Base-by-base conservation (phyloP, 371 early-diverging fungal genomes). In the Dichotomocladium elegans region DNA sequence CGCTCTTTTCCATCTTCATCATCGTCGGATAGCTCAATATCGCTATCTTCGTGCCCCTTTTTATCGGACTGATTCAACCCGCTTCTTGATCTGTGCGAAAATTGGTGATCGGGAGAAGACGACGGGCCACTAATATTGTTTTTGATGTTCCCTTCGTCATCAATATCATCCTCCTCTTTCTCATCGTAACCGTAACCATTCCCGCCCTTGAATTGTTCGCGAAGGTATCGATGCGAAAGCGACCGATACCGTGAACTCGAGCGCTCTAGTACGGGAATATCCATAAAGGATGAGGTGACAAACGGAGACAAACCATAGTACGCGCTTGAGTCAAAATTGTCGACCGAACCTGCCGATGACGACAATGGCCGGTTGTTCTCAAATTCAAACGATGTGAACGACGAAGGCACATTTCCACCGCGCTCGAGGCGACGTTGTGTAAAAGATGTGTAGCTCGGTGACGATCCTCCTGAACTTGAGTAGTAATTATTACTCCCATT, bases 261-360 rank as follows among this genome's bases (percentile, higher is more conserved):
- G 9, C 50, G 45, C 17, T 54, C 47, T 24, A 30, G 22, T 1
- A 17, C 5, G 10, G 51, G 46, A 3, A 58, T 55, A 10, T 66
- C 55, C 30, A 66, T 54, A 43, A 70, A 74, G 0, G 74, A 74
- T 10, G 74, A 64, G 1, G 68, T 68, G 33, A 74, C 70, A 47
- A 70, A 70, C 8, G 74, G 74, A 3, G 74, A 74, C 43, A 74
- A 56, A 14, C 74, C 74, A 35, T 68, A 74, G 42, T 68, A 67
- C 8, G 58, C 53, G 27, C 60, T 68, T 3, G 70, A 66, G 47
- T 74, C 74, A 15, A 53, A 47, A n/a, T n/a, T n/a, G 7, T 64
- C 64, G 30, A 35, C 53, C 27, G 57, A 64, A 4, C 69, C 63
- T 12, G 55, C 54, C 9, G 70, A 70, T 7, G 64, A 63, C 17